Base-by-base conservation (phyloP, 108 stramenopile genomes). In the Cylindrotheca closterium region DNA sequence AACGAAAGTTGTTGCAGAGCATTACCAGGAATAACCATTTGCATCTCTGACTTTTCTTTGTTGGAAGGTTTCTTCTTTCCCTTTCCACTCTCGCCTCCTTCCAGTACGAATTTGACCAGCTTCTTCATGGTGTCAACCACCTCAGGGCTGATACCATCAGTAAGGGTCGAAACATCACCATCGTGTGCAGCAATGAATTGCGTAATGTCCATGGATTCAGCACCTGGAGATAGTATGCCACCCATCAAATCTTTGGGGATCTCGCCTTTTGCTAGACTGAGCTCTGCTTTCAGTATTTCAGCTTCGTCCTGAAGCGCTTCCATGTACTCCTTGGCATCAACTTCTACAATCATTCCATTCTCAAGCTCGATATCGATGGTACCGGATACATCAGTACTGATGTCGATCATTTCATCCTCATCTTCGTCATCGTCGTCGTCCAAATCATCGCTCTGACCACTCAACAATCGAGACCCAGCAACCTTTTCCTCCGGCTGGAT, bases 321-420 rank as follows among this genome's bases (percentile, higher is more conserved):
- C 30, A 96, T 79, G 71, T 93, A 96, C 51, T 92, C 88, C 56
- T 84, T 73, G 24, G 92, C 95, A 45, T 96, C 91, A 10, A 93
- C 89, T 52, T 90, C 79, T 24, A 92, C 83, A 1, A 84, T 58
- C 45, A 79, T 80, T 30, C 90, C 95, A 55, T 91, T 74, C 58
- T 90, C 81, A 51, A 93, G 59, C 58, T 91, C 89, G 49, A 96
- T 77, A 58, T 90, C 64, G 33, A 96, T 73, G 5, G 58, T 86
- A 19, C 95, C 70, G 24, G 70, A 65, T 22, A 79, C 55, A 55
- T 37, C 54, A 22, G 67, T 55, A 21, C 46, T 37, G 37, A 70
- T 52, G 30, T 67, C 49, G 17, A 60, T 54, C 5, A 65, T 58
- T 21, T 70, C 70, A 25, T 74, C 69, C 1, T 80, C 80, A 3